These are phyloP conservation scores for Parascedosporium putredinis DNA, from an alignment of 2,329 filamentous ascomycete genomes.

Conservation along the genomic window DNA sequence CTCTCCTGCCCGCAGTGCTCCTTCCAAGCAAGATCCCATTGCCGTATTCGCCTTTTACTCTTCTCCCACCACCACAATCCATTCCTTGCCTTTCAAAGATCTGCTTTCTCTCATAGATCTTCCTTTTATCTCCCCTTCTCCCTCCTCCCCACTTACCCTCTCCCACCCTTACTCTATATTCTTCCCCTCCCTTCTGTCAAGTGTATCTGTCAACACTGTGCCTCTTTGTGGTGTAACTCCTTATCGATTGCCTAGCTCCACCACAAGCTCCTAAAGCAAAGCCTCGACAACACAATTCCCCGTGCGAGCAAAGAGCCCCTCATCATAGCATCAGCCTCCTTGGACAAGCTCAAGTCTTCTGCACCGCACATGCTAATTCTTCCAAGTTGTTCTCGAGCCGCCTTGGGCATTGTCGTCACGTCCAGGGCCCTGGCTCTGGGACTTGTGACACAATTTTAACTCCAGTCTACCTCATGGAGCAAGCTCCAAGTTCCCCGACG, in stretches of 20 bases:
- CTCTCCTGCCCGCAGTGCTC: not conserved
- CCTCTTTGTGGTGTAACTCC: not conserved
- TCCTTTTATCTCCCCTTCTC: not conserved
- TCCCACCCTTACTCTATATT: not conserved
- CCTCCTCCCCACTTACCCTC: not conserved
- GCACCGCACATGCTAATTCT: conserved; percentile 47
- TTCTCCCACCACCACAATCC: too few species aligned
- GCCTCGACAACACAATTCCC: not conserved
- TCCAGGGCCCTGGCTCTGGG: conserved; percentile 36
- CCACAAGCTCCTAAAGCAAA: not conserved
- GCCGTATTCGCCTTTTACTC: too few species aligned
- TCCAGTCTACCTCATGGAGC: conserved; percentile 43
- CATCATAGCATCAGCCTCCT: not conserved
- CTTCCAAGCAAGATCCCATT: too few species aligned
- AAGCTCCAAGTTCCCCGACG: conserved; percentile 36
- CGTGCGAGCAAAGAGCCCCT: not conserved
- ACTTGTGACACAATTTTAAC: conserved; percentile 25
- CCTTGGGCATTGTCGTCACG: conserved; percentile 41
- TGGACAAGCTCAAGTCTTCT: not conserved
- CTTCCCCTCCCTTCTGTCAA: not conserved
- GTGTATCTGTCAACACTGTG: not conserved
- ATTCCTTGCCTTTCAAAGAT: not conserved
- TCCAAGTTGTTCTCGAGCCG: conserved; percentile 41
- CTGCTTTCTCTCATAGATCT: not conserved
- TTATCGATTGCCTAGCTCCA: not conserved